These are phyloP conservation scores for Leavenworthia alabamica DNA, from an alignment of 345 rosid genomes.

Conservation along the genomic window DNA sequence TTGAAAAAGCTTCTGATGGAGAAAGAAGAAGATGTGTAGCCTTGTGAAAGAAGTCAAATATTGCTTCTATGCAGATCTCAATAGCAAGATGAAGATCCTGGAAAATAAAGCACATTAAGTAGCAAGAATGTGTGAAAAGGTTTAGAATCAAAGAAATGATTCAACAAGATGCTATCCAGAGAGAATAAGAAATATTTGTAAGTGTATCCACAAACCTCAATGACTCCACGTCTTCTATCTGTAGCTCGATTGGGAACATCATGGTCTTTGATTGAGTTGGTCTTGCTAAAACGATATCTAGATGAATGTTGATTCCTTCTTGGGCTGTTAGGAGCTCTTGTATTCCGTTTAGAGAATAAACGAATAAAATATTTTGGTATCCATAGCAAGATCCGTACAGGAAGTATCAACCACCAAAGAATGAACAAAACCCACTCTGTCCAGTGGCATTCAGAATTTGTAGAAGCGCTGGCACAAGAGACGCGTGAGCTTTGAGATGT, in stretches of 20 bases:
- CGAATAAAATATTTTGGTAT: conserved; percentile 37
- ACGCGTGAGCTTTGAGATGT: conserved; percentile 61
- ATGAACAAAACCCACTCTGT: conserved; percentile 47
- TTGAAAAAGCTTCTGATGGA: conserved; percentile 50
- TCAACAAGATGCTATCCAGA: neutral
- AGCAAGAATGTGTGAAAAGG: neutral
- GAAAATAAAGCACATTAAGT: conserved; percentile 5
- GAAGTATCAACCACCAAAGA: conserved; percentile 62
- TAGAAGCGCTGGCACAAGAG: conserved; percentile 45
- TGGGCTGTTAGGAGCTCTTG: conserved; percentile 29
- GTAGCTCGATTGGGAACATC: conserved; percentile 65
- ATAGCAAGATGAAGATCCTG: conserved; percentile 95
- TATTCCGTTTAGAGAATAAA: conserved; percentile 33
- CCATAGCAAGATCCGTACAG: conserved; percentile 52
- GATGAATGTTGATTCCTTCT: conserved; percentile 40
- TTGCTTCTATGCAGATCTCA: conserved; percentile 74
- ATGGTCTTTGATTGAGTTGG: conserved; percentile 47
- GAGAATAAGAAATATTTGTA: neutral
- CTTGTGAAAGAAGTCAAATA: conserved; percentile 74
- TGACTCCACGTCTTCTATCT: conserved; percentile 89
- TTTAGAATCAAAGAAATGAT: neutral
- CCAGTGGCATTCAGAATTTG: conserved; percentile 34
- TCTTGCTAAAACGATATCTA: conserved; percentile 36
- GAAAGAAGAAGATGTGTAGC: conserved; percentile 68
- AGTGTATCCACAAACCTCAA: conserved; percentile 59